A percentile compares a stretch with the other conserved stretches of the same genome.
Conservation (phyloP, 2,329 filamentous ascomycete species). For the Curvularia lunata region DNA sequence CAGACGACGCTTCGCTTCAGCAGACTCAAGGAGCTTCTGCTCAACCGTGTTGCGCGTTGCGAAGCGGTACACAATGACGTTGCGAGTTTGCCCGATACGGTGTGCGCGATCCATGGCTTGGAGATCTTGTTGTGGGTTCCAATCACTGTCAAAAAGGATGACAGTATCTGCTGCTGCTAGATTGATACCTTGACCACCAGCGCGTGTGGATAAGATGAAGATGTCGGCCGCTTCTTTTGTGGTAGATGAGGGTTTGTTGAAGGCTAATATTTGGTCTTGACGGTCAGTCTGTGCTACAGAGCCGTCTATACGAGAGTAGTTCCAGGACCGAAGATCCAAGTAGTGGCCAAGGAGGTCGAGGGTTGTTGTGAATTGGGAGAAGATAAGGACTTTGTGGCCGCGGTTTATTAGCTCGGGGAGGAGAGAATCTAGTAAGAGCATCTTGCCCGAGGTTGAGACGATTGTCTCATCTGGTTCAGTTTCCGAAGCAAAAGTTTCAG, state of each 20-base stretch:
- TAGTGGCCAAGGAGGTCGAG: constrained; percentile 91
- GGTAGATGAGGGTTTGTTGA: constrained; percentile 50
- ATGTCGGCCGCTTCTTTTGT: constrained; percentile 60
- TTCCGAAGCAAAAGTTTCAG: constrained; percentile 55
- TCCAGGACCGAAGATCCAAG: constrained; percentile 78
- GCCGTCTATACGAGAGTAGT: constrained; percentile 88
- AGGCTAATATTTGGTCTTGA: constrained; percentile 57
- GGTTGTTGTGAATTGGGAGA: constrained; percentile 95
- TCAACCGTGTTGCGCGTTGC: constrained; percentile 94
- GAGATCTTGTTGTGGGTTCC: constrained; percentile 96
- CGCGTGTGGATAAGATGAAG: constrained; percentile 88
- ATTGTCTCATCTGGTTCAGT: constrained; percentile 74
- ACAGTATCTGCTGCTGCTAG: constrained; percentile 90
- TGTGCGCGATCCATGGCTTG: constrained; percentile 96
- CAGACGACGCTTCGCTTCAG: constrained; percentile 87
- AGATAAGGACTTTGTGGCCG: constrained; percentile 91
- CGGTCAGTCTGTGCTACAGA: constrained; percentile 72
- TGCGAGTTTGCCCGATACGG: constrained; percentile 89
- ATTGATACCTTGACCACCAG: constrained; percentile 95
- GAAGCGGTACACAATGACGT: constrained; percentile 91
- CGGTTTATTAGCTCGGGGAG: constrained; percentile 74
- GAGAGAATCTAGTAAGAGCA: constrained; percentile 89
- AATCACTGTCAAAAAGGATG: constrained; percentile 86
- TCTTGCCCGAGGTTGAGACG: constrained; percentile 89
- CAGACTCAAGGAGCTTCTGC: constrained; percentile 82